Evolutionary conservation across 1,284 basidiomycete species (phyloP).

Genomic region (Melampsora americana): DNA sequence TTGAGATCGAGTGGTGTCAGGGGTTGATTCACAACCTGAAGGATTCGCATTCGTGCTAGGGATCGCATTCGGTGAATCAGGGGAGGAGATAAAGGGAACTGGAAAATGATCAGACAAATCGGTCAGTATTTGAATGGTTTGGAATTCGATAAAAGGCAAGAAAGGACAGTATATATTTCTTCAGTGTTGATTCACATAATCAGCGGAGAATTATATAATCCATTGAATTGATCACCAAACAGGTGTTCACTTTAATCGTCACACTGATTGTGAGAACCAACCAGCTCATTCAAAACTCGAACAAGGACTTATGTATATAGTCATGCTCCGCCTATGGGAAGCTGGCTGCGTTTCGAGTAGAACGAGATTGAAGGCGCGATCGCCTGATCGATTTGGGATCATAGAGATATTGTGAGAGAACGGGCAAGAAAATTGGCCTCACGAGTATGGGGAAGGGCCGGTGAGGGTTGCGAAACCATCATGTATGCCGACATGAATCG

Average conservation of each 20-base stretch:
- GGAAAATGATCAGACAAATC: neutral
- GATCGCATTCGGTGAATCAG: conserved; percentile 20
- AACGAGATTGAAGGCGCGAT: neutral
- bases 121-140: neutral
- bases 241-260: neutral
- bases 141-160: neutral
- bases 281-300: neutral
- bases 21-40: conserved; percentile 1
- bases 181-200: neutral
- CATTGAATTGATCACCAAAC: neutral
- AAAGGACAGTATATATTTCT: neutral
- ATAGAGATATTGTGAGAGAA: neutral
- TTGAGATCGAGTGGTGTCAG: neutral
- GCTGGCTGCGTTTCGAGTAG: too few relatives aligned
- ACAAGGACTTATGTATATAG: too few relatives aligned
- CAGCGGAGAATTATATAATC: neutral
- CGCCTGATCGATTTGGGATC: neutral
- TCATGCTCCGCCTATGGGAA: too few relatives aligned
- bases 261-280: neutral
- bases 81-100: conserved; percentile 36
- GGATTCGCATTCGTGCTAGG: neutral
- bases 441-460: conserved; percentile 30
- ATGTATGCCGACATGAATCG: conserved; percentile 8
- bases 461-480: conserved; percentile 33
- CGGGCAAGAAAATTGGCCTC: neutral